A percentile compares a stretch with the other conserved stretches of the same genome.
Conservation (phyloP, 202 grass and related monocot species). For the Schoenoplectus triqueter region DNA sequence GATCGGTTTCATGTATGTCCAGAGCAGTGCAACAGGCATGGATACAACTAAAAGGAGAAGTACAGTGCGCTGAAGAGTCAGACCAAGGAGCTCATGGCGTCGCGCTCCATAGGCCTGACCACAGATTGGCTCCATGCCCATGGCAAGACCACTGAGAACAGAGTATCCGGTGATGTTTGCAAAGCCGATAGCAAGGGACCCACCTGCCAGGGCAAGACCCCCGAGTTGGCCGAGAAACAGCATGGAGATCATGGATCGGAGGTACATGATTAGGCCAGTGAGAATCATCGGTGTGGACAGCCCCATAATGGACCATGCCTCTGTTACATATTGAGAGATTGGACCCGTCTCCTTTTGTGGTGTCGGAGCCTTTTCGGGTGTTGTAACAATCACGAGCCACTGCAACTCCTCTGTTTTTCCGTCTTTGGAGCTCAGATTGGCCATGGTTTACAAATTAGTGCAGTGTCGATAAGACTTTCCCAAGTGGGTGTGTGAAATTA, state of each 20-base stretch:
- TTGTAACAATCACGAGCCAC: background rate
- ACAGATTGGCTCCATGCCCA: slow-evolving; percentile 96
- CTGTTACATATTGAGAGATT: slow-evolving; percentile 13
- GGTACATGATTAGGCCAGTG: slow-evolving; percentile 76
- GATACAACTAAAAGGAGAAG: slow-evolving; percentile 66
- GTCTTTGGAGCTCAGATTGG: background rate
- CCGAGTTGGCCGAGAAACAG: slow-evolving; percentile 88
- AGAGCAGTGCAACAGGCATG: slow-evolving; percentile 57
- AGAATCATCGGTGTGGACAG: slow-evolving; percentile 80
- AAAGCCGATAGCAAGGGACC: slow-evolving; percentile 89
- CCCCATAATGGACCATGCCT: slow-evolving; percentile 57
- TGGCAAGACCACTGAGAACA: slow-evolving; percentile 76
- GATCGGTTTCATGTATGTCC: slow-evolving; percentile 73
- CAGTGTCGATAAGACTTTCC: background rate
- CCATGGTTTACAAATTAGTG: slow-evolving; percentile 23
- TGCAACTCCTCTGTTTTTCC: background rate
- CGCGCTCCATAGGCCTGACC: slow-evolving; percentile 81
- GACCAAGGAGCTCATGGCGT: slow-evolving; percentile 56
- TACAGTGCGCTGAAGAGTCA: slow-evolving; percentile 72
- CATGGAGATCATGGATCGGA: slow-evolving; percentile 97
- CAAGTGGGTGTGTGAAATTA: background rate
- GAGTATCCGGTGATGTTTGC: slow-evolving; percentile 97
- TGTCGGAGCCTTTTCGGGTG: background rate
- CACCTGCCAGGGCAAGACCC: slow-evolving; percentile 74
- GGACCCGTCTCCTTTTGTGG: background rate